Evolutionary conservation across 768 basidiomycete genomes (phyloP), one percentile per base, ranked within the genome.

Genomic region (Chiua virens): DNA sequence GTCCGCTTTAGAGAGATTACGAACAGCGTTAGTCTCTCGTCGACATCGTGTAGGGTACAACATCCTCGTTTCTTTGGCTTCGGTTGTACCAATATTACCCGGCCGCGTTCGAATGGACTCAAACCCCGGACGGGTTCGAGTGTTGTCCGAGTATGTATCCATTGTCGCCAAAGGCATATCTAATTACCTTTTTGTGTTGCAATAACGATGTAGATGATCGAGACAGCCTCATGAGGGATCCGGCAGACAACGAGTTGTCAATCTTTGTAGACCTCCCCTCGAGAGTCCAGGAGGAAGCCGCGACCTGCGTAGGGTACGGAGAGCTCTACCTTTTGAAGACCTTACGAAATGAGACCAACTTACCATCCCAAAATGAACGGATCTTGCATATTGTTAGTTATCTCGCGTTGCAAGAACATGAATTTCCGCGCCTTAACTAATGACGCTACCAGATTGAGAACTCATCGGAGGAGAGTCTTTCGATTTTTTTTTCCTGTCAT

Each of bases 91-190:
- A 54, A 48, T 21, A 67, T 69, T 11, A 70, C 65, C 30, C 21
- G 47, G 30, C 17, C 11, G 17, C 46, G 22, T 35, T 69, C 69
- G 8, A 66, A 68, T 36, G 68, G 67, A 10, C 66, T 73, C 32
- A 27, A 27, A 41, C 50, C 70, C 28, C 69, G 49, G 69, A 73
- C 55, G 68, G 64, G 8, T 73, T 71, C 45, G 65, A 70, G 57
- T 8, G 61, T 73, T 18, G 70, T 45, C 35, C 27, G 25, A 10
- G 44, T 37, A 49, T 17, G 40, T 49, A 11, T 34, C 3, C 25
- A 8, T 20, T 36, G 13, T 20, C 15, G 14, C 34, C 8, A 4
- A 34, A 9, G 28, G 9, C 9, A n/a, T 8, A 45, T 47, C 37
- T 39, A 23, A 46, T 7, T 25, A 25, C n/a, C 2, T 8, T 23